phyloP scores from a whole-genome alignment of 345 rosid species.

The Aegle marmelos region DNA sequence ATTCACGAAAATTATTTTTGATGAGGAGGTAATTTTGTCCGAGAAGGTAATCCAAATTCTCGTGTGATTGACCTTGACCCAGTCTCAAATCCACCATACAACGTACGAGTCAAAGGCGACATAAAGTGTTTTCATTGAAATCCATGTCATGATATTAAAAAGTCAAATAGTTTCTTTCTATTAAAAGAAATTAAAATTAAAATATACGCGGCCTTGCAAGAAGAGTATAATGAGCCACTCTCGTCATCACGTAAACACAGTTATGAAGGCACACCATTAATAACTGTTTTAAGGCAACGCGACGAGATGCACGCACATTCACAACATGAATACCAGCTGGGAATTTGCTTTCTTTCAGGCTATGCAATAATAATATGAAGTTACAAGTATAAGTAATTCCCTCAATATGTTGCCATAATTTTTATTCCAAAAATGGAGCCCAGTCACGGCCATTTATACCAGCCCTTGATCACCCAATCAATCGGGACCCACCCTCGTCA shows the following conservation, averaged over 20 bases:
- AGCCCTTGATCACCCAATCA: neutral
- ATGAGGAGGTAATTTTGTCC: no score
- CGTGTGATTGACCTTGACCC: neutral
- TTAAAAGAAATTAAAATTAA: no score
- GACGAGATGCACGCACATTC: neutral
- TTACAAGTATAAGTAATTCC: neutral
- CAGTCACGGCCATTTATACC: neutral
- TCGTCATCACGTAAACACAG: neutral
- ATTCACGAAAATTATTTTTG: no score
- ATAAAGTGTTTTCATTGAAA: no score
- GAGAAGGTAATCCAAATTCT: no score
- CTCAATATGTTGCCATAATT: neutral
- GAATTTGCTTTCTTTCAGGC: neutral
- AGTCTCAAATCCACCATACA: neutral
- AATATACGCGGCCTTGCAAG: neutral
- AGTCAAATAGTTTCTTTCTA: neutral
- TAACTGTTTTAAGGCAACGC: neutral
- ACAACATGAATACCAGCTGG: constrained; percentile 4
- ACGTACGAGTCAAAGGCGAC: neutral
- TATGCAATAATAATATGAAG: no score
- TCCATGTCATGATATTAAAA: no score
- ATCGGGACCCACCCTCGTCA: neutral
- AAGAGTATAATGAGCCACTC: neutral
- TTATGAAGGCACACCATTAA: no score
- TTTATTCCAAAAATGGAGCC: neutral